phyloP scores from a whole-genome alignment of 768 basidiomycete genomes.

The Macrolepiota dolichaula region DNA sequence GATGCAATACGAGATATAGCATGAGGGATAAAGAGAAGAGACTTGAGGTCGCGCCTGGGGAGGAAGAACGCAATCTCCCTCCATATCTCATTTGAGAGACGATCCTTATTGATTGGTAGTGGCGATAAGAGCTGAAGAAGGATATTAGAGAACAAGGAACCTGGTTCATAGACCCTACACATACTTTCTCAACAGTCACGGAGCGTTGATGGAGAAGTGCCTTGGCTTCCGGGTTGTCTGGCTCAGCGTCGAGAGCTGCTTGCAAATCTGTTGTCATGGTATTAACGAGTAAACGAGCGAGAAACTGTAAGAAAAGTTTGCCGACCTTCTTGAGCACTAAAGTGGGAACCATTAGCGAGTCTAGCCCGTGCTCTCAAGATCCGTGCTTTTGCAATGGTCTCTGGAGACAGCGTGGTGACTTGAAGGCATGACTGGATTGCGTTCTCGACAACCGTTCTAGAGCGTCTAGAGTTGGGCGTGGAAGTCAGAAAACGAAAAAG shows the following conservation, averaged over 20 bases:
- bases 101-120: constrained; percentile 36
- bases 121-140: constrained; percentile 34
- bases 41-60: constrained; percentile 61
- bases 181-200: constrained; percentile 56
- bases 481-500: constrained; percentile 12
- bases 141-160: background rate
- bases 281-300: constrained; percentile 1
- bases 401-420: constrained; percentile 47
- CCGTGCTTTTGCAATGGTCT: constrained; percentile 55
- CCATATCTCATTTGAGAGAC: constrained; percentile 71
- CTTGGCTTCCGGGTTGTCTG: constrained; percentile 68
- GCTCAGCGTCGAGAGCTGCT: constrained; percentile 59
- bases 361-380: constrained; percentile 66
- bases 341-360: constrained; percentile 54
- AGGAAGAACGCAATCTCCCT: constrained; percentile 62
- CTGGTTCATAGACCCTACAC: constrained; percentile 9
- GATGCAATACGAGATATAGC: constrained; percentile 65
- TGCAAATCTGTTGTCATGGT: constrained; percentile 49
- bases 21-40: constrained; percentile 62
- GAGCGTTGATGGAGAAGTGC: constrained; percentile 53
- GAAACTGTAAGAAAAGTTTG: constrained; percentile 8
- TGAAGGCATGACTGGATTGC: constrained; percentile 69
- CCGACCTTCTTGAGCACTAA: constrained; percentile 66
- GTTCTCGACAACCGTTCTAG: constrained; percentile 67
- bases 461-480: constrained; percentile 33